Conservation (phyloP, 2,329 filamentous ascomycete species). For the Rhynchosporium graminicola region DNA sequence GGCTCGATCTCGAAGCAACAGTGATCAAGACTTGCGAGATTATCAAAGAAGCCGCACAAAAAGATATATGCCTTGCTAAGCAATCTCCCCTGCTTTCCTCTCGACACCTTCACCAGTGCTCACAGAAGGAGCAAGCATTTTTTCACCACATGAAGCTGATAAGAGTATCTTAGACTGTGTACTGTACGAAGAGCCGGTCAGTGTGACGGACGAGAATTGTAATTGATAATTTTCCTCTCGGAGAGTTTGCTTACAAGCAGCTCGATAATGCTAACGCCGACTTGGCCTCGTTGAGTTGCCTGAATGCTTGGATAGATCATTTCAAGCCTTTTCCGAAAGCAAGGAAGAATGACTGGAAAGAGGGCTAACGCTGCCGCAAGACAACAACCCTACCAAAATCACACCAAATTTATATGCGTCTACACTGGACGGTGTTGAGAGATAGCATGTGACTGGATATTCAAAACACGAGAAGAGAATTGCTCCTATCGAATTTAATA, state of each 20-base stretch:
- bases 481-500: no score
- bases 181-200: not conserved
- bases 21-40: constrained; percentile 58
- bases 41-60: constrained; percentile 55
- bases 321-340: not conserved
- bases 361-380: no score
- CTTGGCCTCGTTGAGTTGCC: not conserved
- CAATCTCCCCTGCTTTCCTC: not conserved
- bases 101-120: not conserved
- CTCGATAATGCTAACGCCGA: not conserved
- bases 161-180: not conserved
- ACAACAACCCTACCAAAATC: no score
- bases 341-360: no score
- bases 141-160: not conserved
- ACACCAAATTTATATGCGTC: no score
- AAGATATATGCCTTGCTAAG: constrained; percentile 26
- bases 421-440: no score
- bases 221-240: not conserved
- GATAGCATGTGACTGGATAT: no score
- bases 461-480: no score
- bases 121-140: not conserved
- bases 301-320: not conserved
- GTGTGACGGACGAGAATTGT: not conserved
- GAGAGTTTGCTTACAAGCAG: not conserved
- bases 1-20: constrained; percentile 56